A percentile compares a stretch with the other conserved stretches of the same genome.
Evolutionary conservation across 148 eudicot genomes (phyloP).

Genomic region (Hydrangea macrophylla): DNA sequence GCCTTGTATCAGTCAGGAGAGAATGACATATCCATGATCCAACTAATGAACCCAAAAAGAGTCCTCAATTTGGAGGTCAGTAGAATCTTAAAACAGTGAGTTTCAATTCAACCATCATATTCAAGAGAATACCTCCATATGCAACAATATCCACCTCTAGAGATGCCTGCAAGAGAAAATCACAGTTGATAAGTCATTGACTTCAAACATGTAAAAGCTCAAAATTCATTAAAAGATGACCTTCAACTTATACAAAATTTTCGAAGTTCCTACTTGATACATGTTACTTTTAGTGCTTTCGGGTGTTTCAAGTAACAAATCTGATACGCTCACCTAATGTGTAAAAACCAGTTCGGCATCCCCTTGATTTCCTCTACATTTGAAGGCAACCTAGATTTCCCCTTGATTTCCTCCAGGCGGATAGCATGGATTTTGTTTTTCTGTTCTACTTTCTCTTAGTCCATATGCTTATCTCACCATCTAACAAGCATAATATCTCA

Average conservation of each 20-base stretch:
- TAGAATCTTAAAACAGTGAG: background rate
- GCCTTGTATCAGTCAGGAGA: background rate
- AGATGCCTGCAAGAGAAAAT: conserved; percentile 51
- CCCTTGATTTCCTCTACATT: background rate
- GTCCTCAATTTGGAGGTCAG: background rate
- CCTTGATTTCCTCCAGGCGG: no score
- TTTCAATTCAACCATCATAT: background rate
- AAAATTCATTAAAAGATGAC: conserved; percentile 1
- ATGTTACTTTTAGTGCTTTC: background rate
- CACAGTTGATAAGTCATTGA: background rate
- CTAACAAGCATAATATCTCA: no score
- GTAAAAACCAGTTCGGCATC: background rate
- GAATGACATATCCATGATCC: background rate
- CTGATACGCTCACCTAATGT: background rate
- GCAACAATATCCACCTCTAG: conserved; percentile 92
- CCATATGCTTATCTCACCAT: no score
- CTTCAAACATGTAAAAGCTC: background rate
- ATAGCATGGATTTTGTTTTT: no score
- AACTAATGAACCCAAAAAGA: background rate
- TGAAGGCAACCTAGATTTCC: no score
- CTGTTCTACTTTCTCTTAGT: no score
- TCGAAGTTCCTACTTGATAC: no score
- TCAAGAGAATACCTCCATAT: conserved; percentile 64
- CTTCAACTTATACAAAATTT: background rate
- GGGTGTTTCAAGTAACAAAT: background rate